phyloP scores from a whole-genome alignment of 2,329 filamentous ascomycete species.

The Grosmannia huntii region DNA sequence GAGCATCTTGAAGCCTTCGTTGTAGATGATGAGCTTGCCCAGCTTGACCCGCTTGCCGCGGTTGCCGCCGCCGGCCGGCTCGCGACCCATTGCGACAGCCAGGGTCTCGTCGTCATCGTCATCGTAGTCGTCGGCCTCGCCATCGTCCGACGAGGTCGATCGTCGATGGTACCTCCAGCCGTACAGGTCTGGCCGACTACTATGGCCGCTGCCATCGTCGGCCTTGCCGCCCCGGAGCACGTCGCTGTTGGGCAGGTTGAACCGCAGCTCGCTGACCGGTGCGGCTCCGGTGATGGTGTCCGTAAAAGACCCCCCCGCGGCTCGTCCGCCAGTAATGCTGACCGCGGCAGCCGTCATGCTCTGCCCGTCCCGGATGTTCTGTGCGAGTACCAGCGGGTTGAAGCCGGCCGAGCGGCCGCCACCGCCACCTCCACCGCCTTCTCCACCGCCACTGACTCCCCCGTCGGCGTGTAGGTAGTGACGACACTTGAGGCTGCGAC shows the following conservation, averaged over 20 bases:
- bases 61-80: constrained; percentile 76
- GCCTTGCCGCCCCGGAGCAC: constrained; percentile 20
- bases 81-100: constrained; percentile 57
- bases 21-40: constrained; percentile 80
- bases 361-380: constrained; percentile 18
- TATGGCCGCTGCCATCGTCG: background rate
- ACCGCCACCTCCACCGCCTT: constrained; percentile 4
- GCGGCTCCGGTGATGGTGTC: constrained; percentile 24
- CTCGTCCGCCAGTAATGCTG: constrained; percentile 4
- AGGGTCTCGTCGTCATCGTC: constrained; percentile 24
- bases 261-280: constrained; percentile 70
- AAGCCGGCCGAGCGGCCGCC: constrained; percentile 18
- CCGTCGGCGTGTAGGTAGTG: constrained; percentile 44
- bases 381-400: constrained; percentile 31
- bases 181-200: constrained; percentile 10
- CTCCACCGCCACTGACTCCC: too few relatives aligned
- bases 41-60: constrained; percentile 80
- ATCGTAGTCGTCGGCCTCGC: constrained; percentile 16
- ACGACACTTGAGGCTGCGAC: constrained; percentile 61
- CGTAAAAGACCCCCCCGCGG: constrained; percentile 15
- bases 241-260: constrained; percentile 62
- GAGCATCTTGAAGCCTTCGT: constrained; percentile 90
- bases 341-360: constrained; percentile 14
- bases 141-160: constrained; percentile 12
- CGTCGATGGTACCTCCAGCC: constrained; percentile 21